Conservation (phyloP, 208 protist genomes). For the Strigomonas culicis region DNA sequence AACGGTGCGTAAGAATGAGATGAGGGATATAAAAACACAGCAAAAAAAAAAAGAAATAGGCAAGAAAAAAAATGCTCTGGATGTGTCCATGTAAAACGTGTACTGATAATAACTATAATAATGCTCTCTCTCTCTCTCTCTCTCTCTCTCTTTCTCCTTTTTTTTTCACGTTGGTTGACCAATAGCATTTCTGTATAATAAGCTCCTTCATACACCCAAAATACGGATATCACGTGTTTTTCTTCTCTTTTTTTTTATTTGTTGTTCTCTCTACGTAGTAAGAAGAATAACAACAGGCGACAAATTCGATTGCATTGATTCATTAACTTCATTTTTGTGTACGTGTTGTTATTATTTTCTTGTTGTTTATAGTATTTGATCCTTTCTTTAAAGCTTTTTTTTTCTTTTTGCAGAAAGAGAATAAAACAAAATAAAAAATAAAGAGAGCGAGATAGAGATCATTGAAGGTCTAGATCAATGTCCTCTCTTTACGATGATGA, state of each 20-base stretch:
- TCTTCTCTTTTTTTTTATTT: constrained; percentile 13
- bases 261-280: not conserved
- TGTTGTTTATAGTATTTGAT: constrained; percentile 8
- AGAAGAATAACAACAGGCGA: too few relatives aligned
- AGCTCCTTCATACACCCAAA: not conserved
- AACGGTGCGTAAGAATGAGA: not conserved
- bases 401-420: not conserved
- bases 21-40: not conserved
- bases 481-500: too few relatives aligned
- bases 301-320: not conserved
- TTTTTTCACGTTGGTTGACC: constrained; percentile 9
- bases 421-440: too few relatives aligned
- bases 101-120: not conserved
- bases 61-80: not conserved
- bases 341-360: not conserved
- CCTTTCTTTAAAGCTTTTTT: constrained; percentile 12
- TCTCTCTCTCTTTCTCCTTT: not conserved
- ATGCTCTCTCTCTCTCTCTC: not conserved
- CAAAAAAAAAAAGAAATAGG: constrained; percentile 2
- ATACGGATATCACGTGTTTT: not conserved
- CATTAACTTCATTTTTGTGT: not conserved
- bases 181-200: not conserved
- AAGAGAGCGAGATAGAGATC: too few relatives aligned
- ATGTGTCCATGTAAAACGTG: not conserved
- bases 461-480: too few relatives aligned